phyloP scores from a whole-genome alignment of 768 basidiomycete species.

The Lentinus tigrinus region DNA sequence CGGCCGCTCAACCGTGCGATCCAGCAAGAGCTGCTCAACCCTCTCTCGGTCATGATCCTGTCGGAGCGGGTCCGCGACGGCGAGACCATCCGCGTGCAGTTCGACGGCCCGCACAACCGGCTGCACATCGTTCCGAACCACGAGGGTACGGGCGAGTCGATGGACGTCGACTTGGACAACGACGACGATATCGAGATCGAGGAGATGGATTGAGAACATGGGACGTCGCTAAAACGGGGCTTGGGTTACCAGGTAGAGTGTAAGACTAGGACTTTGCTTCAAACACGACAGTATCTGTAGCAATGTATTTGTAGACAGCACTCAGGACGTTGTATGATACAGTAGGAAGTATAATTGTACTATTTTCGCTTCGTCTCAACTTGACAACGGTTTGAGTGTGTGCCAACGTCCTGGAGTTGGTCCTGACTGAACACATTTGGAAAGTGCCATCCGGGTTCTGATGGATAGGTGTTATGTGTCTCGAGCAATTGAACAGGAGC shows the following conservation, averaged over 20 bases:
- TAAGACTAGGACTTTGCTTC: neutral
- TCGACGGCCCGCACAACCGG: constrained; percentile 81
- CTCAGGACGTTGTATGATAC: neutral
- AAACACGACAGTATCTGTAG: neutral
- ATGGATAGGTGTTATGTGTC: too few species aligned
- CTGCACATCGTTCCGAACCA: constrained; percentile 84
- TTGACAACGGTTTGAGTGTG: too few species aligned
- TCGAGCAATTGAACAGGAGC: too few species aligned
- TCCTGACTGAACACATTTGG: too few species aligned
- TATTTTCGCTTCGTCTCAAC: neutral
- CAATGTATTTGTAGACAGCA: constrained; percentile 8
- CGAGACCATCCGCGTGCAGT: constrained; percentile 71
- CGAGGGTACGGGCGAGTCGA: constrained; percentile 50
- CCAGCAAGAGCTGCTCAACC: constrained; percentile 90
- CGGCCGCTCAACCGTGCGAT: constrained; percentile 90
- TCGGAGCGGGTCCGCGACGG: constrained; percentile 80
- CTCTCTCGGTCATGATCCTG: constrained; percentile 81
- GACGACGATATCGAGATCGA: constrained; percentile 65
- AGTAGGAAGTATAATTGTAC: constrained; percentile 11
- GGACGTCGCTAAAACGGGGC: too few species aligned
- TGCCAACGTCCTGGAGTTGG: too few species aligned
- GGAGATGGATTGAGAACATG: constrained; percentile 53
- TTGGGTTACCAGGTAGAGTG: neutral
- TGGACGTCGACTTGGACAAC: constrained; percentile 61
- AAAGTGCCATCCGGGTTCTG: too few species aligned